A percentile compares a stretch with the other conserved stretches of the same genome.
Conservation (phyloP, 139 green algal species). For the Coccomyxa sp. region DNA sequence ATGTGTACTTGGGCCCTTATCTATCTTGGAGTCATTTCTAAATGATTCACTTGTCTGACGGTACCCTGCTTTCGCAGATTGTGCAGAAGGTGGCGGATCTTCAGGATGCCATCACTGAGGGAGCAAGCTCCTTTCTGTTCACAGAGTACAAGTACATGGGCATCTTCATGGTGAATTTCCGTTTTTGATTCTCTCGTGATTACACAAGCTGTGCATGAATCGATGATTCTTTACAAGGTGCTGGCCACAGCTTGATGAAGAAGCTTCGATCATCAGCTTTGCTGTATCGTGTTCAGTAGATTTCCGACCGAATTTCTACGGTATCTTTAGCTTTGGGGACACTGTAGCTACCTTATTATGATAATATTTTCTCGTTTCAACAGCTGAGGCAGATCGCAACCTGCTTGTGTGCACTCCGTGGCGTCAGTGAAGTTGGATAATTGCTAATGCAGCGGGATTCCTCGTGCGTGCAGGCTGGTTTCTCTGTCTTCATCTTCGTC, state of each 20-base stretch:
- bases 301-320: too few species aligned
- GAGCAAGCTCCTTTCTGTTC: slow-evolving; percentile 86
- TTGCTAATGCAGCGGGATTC: too few species aligned
- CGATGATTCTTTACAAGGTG: neutral
- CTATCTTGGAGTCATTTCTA: too few species aligned
- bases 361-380: too few species aligned
- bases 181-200: neutral
- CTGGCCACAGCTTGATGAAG: neutral
- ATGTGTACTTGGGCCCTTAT: neutral
- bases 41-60: neutral
- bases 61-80: slow-evolving; percentile 48
- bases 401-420: too few species aligned
- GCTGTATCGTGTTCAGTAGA: neutral
- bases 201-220: neutral
- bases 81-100: slow-evolving; percentile 85
- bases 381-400: too few species aligned
- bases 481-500: slow-evolving; percentile 90
- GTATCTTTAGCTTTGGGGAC: too few species aligned
- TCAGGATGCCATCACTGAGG: slow-evolving; percentile 84
- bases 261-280: neutral
- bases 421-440: too few species aligned
- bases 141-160: slow-evolving; percentile 95
- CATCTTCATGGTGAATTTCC: slow-evolving; percentile 73
- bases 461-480: slow-evolving; percentile 54
- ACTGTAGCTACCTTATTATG: too few species aligned